Conservation (phyloP, 2,329 filamentous ascomycete species). For the Pleurostoma richardsiae region DNA sequence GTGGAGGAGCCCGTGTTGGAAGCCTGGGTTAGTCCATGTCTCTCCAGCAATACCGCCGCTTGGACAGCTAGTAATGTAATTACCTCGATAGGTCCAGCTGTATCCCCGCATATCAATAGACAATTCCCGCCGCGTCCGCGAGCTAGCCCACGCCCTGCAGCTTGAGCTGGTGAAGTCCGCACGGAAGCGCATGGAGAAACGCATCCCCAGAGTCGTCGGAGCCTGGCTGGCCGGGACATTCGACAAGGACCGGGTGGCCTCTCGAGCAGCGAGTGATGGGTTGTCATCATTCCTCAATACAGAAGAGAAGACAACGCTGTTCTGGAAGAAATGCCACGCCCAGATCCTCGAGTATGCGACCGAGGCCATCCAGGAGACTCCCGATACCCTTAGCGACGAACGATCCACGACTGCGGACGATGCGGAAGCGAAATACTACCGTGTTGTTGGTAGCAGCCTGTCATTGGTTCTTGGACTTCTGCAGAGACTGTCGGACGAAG, state of each 20-base stretch:
- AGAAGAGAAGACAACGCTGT: conserved; percentile 69
- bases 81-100: conserved; percentile 60
- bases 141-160: conserved; percentile 76
- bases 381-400: conserved; percentile 82
- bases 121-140: conserved; percentile 79
- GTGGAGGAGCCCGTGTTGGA: conserved; percentile 80
- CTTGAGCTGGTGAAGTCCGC: conserved; percentile 53
- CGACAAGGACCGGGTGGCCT: conserved; percentile 74
- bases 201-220: conserved; percentile 72
- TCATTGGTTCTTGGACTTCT: conserved; percentile 51
- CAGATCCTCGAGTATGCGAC: conserved; percentile 79
- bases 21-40: conserved; percentile 66
- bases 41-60: conserved; percentile 13
- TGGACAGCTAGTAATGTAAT: conserved; percentile 29
- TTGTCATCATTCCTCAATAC: conserved; percentile 71
- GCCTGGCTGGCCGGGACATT: conserved; percentile 90
- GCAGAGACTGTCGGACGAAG: conserved; percentile 38
- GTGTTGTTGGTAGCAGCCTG: conserved; percentile 59
- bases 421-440: conserved; percentile 75
- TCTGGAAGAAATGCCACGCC: conserved; percentile 78
- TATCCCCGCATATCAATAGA: conserved; percentile 91
- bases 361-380: conserved; percentile 74
- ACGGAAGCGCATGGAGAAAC: conserved; percentile 78
- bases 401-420: conserved; percentile 80
- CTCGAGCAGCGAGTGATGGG: conserved; percentile 72